Evolutionary conservation across 2,329 filamentous ascomycete species (phyloP), one percentile per base, ranked within the genome.

Genomic region (Pseudogymnoascus sp.): DNA sequence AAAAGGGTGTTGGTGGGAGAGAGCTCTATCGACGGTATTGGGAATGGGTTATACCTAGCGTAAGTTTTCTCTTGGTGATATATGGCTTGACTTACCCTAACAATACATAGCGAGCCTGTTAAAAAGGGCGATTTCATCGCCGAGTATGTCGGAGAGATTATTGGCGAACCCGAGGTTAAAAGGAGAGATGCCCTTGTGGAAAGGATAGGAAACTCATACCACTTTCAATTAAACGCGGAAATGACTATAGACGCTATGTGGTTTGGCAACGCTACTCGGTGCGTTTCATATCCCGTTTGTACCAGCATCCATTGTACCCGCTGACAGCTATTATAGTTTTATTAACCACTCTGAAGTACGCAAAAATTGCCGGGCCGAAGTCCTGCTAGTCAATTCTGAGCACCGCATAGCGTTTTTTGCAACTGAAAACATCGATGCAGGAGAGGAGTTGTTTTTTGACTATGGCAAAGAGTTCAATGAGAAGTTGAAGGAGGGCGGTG

Each of bases 381-480:
- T 91, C 61, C 74, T 88, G 14, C 84, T 90, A 60, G 90, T 91
- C 63, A 90, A 91, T 68, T 87, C 87, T 23, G 86, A 90, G 65
- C 87, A 87, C 67, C 84, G 91, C 12, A 91, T 94, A 71, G 88
- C 86, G 49, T 88, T 94, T 68, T 85, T 83, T 55, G 89, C 90
- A 0, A 78, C 81, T 62, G 79, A 83, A 1, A 81, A 88, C 41
- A 88, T 94, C 69, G 79, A 81, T 63, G 79, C 82, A 3, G 90
- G 90, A 23, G 87, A 91, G 64, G 90, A 94, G 73, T 76, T 95
- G 0, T 89, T 91, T 71, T 95, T 93, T 73, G 84, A 93, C 70
- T 94, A 95, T 68, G 88, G 88, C 42, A 82, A 86, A 69, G 83
- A 86, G 65, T 87, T 88, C 68, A 19, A 55, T 4, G 49, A 55